Conservation (phyloP, 768 basidiomycete species). For the Lactifluus volemus region DNA sequence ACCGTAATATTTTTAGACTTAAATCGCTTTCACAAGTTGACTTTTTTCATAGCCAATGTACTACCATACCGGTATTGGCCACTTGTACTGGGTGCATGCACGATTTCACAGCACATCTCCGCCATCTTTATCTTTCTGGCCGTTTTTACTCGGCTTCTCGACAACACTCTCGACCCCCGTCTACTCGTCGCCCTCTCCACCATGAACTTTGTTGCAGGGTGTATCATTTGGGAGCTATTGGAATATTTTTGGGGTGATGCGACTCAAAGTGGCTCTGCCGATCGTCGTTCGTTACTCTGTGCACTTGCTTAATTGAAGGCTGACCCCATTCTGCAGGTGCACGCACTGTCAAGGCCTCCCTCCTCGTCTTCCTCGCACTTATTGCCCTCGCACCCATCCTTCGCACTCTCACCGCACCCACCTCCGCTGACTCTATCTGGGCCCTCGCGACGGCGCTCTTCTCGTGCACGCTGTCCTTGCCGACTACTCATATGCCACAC, state of each 20-base stretch:
- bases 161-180: constrained; percentile 56
- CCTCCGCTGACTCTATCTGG: constrained; percentile 96
- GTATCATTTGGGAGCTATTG: constrained; percentile 52
- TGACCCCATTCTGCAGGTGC: constrained; percentile 38
- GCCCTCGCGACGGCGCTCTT: constrained; percentile 84
- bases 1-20: constrained; percentile 39
- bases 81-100: constrained; percentile 57
- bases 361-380: constrained; percentile 82
- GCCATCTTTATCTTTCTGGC: constrained; percentile 75
- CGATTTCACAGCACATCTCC: constrained; percentile 79
- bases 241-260: constrained; percentile 32
- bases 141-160: constrained; percentile 65
- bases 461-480: constrained; percentile 73
- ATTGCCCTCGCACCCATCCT: constrained; percentile 88
- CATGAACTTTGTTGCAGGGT: constrained; percentile 50
- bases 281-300: constrained; percentile 11
- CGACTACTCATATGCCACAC: constrained; percentile 58
- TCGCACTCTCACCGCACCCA: constrained; percentile 86
- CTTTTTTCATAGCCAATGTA: constrained; percentile 54
- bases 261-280: neutral
- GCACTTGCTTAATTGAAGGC: neutral
- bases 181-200: constrained; percentile 59
- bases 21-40: constrained; percentile 4
- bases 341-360: constrained; percentile 67
- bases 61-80: constrained; percentile 69